A percentile compares a stretch with the other conserved stretches of the same genome.
Conservation (phyloP, 1,139 yeast genomes). For the Geotrichum citri-aurantii region DNA sequence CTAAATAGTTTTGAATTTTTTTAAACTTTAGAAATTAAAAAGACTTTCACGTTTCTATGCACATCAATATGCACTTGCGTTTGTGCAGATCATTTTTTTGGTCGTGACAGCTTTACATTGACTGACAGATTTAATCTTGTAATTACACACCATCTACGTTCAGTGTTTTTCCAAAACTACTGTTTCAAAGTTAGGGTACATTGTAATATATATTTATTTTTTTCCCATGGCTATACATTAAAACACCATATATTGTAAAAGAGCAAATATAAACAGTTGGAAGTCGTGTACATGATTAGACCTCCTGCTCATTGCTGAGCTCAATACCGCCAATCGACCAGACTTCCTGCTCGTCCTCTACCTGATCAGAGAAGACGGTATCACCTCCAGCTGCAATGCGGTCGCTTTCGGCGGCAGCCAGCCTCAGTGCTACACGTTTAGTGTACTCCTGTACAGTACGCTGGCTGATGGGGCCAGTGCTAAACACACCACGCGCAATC, state of each 20-base stretch:
- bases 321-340: constrained; percentile 82
- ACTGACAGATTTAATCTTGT: too few relatives aligned
- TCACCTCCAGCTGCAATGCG: constrained; percentile 89
- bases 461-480: constrained; percentile 26
- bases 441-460: constrained; percentile 85
- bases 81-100: not conserved
- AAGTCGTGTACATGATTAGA: constrained; percentile 7
- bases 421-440: constrained; percentile 75
- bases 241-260: not conserved
- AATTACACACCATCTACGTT: too few relatives aligned
- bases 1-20: not conserved
- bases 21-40: not conserved
- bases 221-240: not conserved
- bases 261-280: not conserved
- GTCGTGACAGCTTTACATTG: too few relatives aligned
- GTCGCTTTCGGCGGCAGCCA: constrained; percentile 81
- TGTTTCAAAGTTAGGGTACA: not conserved
- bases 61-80: not conserved
- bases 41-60: not conserved
- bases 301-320: constrained; percentile 23
- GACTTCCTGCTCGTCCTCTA: constrained; percentile 79
- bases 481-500: constrained; percentile 37
- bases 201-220: not conserved
- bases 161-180: not conserved
- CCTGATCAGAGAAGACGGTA: constrained; percentile 74